Conservation (phyloP, 495 filamentous ascomycete genomes). For the Podospora sp. region DNA sequence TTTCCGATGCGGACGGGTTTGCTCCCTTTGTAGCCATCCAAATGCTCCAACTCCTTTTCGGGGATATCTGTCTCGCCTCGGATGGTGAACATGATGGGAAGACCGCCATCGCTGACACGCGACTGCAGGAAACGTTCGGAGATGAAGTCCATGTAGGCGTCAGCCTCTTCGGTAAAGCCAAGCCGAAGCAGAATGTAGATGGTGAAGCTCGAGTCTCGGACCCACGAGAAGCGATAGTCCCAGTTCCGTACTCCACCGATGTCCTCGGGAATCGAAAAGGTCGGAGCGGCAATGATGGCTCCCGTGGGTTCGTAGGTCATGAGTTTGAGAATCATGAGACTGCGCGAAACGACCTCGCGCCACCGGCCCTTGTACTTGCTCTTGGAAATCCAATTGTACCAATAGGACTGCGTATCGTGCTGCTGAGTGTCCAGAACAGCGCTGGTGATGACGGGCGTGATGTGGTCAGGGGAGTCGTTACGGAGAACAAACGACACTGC, state of each 20-base stretch:
- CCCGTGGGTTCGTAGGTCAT: conserved; percentile 64
- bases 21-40: conserved; percentile 68
- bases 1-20: conserved; percentile 74
- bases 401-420: conserved; percentile 65
- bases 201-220: conserved; percentile 73
- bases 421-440: conserved; percentile 60
- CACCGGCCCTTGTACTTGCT: conserved; percentile 71
- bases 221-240: conserved; percentile 78
- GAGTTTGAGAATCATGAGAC: conserved; percentile 71
- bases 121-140: conserved; percentile 63
- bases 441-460: conserved; percentile 55
- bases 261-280: conserved; percentile 70
- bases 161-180: conserved; percentile 72
- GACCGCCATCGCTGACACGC: conserved; percentile 48
- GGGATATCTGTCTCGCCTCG: conserved; percentile 71
- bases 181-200: conserved; percentile 75
- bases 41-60: conserved; percentile 64
- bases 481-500: conserved; percentile 68
- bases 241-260: conserved; percentile 71
- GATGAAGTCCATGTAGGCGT: conserved; percentile 75
- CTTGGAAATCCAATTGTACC: conserved; percentile 71
- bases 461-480: conserved; percentile 53
- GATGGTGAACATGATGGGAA: conserved; percentile 80
- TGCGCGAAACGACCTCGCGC: conserved; percentile 67
- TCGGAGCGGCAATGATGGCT: conserved; percentile 53